Conservation (phyloP, 768 basidiomycete species). For the Mycena crocata region DNA sequence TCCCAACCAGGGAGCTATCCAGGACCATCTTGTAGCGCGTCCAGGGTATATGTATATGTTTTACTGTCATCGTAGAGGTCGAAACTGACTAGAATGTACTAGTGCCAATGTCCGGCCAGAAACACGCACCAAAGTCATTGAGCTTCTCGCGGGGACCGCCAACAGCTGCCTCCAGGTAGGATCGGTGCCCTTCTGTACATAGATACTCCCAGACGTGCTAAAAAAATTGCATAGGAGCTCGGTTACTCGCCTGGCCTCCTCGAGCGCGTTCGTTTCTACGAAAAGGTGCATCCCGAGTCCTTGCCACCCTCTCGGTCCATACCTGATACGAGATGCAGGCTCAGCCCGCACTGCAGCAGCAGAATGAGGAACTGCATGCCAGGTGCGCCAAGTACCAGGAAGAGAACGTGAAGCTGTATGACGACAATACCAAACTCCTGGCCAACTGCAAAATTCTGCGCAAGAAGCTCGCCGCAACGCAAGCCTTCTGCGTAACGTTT, state of each 20-base stretch:
- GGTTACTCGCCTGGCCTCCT: constrained; percentile 59
- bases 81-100: not conserved
- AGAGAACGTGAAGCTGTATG: constrained; percentile 48
- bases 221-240: no score
- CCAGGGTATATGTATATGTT: not conserved
- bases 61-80: not conserved
- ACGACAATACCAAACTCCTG: constrained; percentile 50
- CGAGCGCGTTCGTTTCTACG: constrained; percentile 49
- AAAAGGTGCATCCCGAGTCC: constrained; percentile 49
- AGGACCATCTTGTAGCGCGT: no score
- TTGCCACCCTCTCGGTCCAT: not conserved
- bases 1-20: not conserved
- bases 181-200: no score
- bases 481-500: not conserved
- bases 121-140: constrained; percentile 52
- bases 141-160: constrained; percentile 57
- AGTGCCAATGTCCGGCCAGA: constrained; percentile 26
- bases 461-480: not conserved
- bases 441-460: constrained; percentile 10
- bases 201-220: no score
- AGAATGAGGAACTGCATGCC: not conserved
- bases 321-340: not conserved
- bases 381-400: constrained; percentile 16
- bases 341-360: not conserved
- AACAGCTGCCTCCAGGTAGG: constrained; percentile 59